Evolutionary conservation across 1,284 basidiomycete genomes (phyloP).

Genomic region (Rhodofomes roseus): DNA sequence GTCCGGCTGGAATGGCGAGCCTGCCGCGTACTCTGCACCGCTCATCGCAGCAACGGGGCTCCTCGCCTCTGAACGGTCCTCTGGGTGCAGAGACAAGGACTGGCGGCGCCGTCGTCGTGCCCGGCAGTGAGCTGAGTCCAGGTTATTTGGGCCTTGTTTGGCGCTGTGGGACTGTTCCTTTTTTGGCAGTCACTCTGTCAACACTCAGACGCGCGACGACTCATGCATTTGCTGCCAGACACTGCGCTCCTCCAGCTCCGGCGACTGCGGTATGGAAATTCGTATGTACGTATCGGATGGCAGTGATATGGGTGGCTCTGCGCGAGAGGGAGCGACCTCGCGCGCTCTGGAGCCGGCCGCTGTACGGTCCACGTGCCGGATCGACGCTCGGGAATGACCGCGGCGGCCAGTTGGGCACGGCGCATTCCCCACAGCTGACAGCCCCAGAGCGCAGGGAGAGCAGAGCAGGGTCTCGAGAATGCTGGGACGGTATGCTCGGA

Average conservation of each 20-base stretch:
- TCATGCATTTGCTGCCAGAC: neutral
- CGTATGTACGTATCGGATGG: neutral
- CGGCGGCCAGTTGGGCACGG: neutral
- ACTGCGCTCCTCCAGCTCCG: neutral
- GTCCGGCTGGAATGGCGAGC: conserved; percentile 43
- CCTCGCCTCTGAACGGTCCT: conserved; percentile 5
- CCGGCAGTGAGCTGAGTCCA: conserved; percentile 26
- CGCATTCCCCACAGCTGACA: neutral
- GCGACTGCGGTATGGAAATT: neutral
- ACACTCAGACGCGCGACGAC: neutral
- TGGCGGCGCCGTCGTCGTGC: conserved; percentile 25
- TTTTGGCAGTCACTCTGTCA: neutral
- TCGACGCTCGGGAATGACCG: neutral
- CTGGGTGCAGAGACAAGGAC: conserved; percentile 12
- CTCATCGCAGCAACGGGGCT: conserved; percentile 38
- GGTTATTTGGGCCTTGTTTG: conserved; percentile 28
- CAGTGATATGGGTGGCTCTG: neutral
- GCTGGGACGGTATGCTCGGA: neutral
- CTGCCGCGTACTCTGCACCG: conserved; percentile 54
- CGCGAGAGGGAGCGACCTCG: neutral
- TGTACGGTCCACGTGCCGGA: neutral
- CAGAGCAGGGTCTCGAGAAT: neutral
- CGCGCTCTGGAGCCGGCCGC: neutral
- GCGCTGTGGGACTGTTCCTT: conserved; percentile 16
- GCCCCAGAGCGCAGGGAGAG: neutral